phyloP scores from a whole-genome alignment of 768 basidiomycete genomes.

The Ramaria sp. region DNA sequence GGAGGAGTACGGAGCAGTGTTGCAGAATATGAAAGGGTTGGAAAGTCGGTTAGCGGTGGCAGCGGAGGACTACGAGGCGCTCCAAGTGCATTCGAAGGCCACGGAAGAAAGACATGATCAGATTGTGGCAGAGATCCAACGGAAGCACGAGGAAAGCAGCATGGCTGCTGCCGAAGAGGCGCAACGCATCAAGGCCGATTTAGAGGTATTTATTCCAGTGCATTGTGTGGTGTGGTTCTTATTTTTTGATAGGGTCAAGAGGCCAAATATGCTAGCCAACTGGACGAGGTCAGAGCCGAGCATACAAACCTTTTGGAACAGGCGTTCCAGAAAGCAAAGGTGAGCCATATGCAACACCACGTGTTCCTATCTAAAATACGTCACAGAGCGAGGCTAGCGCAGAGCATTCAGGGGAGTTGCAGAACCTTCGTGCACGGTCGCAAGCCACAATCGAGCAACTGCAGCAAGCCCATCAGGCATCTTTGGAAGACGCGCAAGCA shows the following conservation, averaged over 20 bases:
- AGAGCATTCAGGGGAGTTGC: slow-evolving; percentile 58
- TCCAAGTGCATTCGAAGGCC: slow-evolving; percentile 31
- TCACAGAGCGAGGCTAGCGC: slow-evolving; percentile 59
- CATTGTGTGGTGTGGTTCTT: neutral
- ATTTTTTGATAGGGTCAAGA: slow-evolving; percentile 46
- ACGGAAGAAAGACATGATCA: slow-evolving; percentile 36
- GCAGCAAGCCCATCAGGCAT: slow-evolving; percentile 44
- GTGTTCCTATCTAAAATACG: neutral
- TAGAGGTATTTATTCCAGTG: slow-evolving; percentile 40
- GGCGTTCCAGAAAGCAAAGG: slow-evolving; percentile 74
- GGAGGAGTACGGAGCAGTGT: slow-evolving; percentile 27
- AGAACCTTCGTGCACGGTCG: slow-evolving; percentile 55
- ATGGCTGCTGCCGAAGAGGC: slow-evolving; percentile 47
- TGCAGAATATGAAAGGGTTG: slow-evolving; percentile 35
- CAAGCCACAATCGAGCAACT: slow-evolving; percentile 60
- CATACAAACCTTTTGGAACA: slow-evolving; percentile 19
- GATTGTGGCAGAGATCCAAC: slow-evolving; percentile 42
- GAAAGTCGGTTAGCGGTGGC: slow-evolving; percentile 36
- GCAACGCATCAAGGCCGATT: slow-evolving; percentile 42
- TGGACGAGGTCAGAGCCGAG: slow-evolving; percentile 28
- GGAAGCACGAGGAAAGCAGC: slow-evolving; percentile 30
- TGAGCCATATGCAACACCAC: slow-evolving; percentile 18
- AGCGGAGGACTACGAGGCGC: slow-evolving; percentile 36
- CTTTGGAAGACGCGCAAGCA: slow-evolving; percentile 48
- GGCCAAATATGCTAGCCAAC: slow-evolving; percentile 43